Evolutionary conservation across 164 flowering plant genomes (phyloP), one percentile per base, ranked within the genome.

Genomic region (Taxillus chinensis): DNA sequence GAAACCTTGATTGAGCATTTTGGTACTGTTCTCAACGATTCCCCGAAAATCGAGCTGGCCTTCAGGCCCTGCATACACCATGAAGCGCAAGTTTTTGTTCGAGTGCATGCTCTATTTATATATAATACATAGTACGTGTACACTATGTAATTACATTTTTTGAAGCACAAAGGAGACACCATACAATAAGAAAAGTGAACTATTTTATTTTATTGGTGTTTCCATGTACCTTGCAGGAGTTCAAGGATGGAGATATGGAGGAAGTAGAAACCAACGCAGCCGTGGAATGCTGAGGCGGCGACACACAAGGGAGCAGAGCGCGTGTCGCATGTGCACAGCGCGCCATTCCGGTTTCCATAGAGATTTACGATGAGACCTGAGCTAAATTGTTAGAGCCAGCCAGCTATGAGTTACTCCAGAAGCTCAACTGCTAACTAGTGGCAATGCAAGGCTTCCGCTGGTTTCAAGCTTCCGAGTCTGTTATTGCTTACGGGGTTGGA

Each of bases 271-370:
- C 51, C 17, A 78, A 71, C 17, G 81, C 49, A 3, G 83, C 62
- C 45, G 81, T 55, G 0, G 85, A 75, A 57, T 78, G 86, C 67
- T 82, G 82, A 40, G 96, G 73, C 59, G 91, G 72, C 41, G 73
- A 80, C 39, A 45, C 72, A 9, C 87, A 84, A 4, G 83, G 51
- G 46, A 85, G 69, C 7, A 78, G 67, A 56, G 81, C 88, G 39
- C 80, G 83, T n/a, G 92, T 68, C 54, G 81, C 88, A 41, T 80
- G 83, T n/a, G 92, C 69, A 67, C 68, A 83, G 71, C 85, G 79
- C n/a, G 86, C 69, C 53, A 87, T 74, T n/a, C 86, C 65, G 41
- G 96, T 73, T 75, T 89, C 95, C 96, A 89, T 91, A 45, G 27
- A 8, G 4, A 8, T 48, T 11, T 4, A 48, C 2, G 13, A 8